Percentiles rank a stretch among this genome's conserved stretches.
phyloP scores from a whole-genome alignment of 2,329 filamentous ascomycete species.

The Zymoseptoria pseudotritici region DNA sequence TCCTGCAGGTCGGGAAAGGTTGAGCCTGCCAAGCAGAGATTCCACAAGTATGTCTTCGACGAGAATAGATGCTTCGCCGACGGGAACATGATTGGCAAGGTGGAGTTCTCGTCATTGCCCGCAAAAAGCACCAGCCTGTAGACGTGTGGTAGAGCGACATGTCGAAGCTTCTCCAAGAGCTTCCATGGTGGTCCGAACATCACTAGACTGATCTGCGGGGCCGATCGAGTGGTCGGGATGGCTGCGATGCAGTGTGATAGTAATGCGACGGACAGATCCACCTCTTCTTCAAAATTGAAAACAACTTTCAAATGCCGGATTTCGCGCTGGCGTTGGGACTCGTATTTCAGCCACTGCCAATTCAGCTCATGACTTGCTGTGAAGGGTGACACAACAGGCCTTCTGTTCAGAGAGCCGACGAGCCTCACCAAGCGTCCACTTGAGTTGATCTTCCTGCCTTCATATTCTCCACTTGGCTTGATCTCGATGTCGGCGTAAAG shows the following conservation, averaged over 20 bases:
- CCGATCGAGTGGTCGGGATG: not conserved
- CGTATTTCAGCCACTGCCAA: conserved; percentile 16
- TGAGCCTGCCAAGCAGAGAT: conserved; percentile 14
- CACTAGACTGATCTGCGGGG: not conserved
- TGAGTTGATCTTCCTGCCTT: conserved; percentile 6
- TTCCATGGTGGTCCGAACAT: conserved; percentile 6
- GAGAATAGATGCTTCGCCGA: not conserved
- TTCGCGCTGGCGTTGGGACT: conserved; percentile 14
- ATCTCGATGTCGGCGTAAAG: conserved; percentile 13
- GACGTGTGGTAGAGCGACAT: conserved; percentile 12
- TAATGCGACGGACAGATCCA: not conserved
- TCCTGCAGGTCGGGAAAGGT: conserved; percentile 11
- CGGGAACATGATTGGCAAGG: not conserved
- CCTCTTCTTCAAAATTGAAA: conserved; percentile 5
- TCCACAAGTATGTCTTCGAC: conserved; percentile 7
- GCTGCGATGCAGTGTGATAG: conserved; percentile 14
- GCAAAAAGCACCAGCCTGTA: conserved; percentile 6
- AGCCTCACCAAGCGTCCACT: conserved; percentile 11
- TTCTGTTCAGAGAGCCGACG: conserved; percentile 8
- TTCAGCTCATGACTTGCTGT: conserved; percentile 12
- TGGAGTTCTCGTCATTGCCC: not conserved
- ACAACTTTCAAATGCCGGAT: conserved; percentile 12
- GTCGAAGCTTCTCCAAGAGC: conserved; percentile 8
- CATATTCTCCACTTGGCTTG: conserved; percentile 8
- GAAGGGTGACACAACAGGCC: conserved; percentile 15